Evolutionary conservation across 2,329 filamentous ascomycete genomes (phyloP).

Genomic region (Curvularia verruculosa): DNA sequence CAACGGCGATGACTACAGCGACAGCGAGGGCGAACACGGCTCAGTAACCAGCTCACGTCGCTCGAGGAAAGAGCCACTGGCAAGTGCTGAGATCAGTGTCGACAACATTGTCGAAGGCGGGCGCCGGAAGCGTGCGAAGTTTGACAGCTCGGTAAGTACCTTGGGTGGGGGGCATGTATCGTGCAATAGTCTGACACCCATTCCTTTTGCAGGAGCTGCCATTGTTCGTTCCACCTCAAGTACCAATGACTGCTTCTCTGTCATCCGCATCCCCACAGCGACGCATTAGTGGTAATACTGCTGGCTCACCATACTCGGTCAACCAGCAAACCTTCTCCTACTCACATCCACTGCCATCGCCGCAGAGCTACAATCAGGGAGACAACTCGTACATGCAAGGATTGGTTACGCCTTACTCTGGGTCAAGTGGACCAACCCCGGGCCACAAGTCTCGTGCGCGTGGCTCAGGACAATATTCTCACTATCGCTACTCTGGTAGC

Average conservation of each 20-base stretch:
- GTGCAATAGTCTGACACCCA: conserved; percentile 31
- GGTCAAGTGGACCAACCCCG: conserved; percentile 39
- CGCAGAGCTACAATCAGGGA: conserved; percentile 69
- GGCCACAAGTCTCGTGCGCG: conserved; percentile 46
- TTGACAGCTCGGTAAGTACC: conserved; percentile 90
- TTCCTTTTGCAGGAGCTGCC: conserved; percentile 76
- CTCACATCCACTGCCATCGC: conserved; percentile 78
- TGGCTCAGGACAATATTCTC: conserved; percentile 47
- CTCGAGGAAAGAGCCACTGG: conserved; percentile 80
- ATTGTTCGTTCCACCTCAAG: conserved; percentile 79
- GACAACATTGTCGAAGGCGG: conserved; percentile 98
- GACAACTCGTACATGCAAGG: conserved; percentile 48
- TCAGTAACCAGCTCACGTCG: conserved; percentile 75
- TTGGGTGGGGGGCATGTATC: conserved; percentile 13
- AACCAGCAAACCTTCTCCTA: conserved; percentile 82
- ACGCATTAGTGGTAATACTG: conserved; percentile 74
- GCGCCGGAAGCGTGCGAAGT: conserved; percentile 90
- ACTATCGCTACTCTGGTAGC: conserved; percentile 52
- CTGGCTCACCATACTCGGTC: conserved; percentile 74
- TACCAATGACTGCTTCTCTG: conserved; percentile 92
- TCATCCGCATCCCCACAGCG: conserved; percentile 94
- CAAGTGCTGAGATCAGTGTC: conserved; percentile 95
- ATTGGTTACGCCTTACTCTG: conserved; percentile 46
- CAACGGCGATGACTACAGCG: conserved; percentile 75
- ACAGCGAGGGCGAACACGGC: conserved; percentile 79